Conservation (phyloP, 2,329 filamentous ascomycete species). For the Aspergillus fischeri region DNA sequence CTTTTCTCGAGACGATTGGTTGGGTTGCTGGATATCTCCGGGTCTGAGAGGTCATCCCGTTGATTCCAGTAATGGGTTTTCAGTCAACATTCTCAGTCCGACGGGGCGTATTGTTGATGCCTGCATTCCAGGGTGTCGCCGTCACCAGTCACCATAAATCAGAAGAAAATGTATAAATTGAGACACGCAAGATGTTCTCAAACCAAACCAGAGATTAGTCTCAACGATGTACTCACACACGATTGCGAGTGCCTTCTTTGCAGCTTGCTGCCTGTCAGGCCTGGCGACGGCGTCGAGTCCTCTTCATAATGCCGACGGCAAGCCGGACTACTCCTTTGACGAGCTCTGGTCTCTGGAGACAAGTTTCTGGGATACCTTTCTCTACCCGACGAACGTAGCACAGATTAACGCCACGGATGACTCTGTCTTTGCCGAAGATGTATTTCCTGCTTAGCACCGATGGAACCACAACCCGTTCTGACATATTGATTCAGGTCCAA, state of each 20-base stretch:
- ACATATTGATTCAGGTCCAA: slow-evolving; percentile 15
- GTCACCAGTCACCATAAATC: neutral
- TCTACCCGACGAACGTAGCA: slow-evolving; percentile 21
- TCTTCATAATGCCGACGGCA: neutral
- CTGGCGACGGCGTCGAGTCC: neutral
- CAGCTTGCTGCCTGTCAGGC: neutral
- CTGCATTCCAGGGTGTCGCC: too few relatives aligned
- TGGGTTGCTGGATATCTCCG: too few relatives aligned
- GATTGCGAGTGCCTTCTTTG: neutral
- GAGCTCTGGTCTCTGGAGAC: slow-evolving; percentile 22
- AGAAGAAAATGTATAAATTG: neutral
- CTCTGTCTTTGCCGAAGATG: slow-evolving; percentile 20
- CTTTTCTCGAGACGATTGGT: too few relatives aligned
- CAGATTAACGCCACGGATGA: slow-evolving; percentile 19
- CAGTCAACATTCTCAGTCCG: too few relatives aligned
- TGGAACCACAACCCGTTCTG: neutral
- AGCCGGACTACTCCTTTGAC: slow-evolving; percentile 13
- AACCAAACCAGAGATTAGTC: neutral
- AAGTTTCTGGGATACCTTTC: slow-evolving; percentile 20
- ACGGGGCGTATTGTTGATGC: too few relatives aligned
- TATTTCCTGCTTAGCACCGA: neutral
- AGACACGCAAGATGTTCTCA: neutral
- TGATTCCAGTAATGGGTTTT: too few relatives aligned
- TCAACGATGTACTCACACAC: neutral
- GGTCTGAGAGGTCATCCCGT: too few relatives aligned